Evolutionary conservation across 2,329 filamentous ascomycete genomes (phyloP).

Genomic region (Botrytis galanthina): DNA sequence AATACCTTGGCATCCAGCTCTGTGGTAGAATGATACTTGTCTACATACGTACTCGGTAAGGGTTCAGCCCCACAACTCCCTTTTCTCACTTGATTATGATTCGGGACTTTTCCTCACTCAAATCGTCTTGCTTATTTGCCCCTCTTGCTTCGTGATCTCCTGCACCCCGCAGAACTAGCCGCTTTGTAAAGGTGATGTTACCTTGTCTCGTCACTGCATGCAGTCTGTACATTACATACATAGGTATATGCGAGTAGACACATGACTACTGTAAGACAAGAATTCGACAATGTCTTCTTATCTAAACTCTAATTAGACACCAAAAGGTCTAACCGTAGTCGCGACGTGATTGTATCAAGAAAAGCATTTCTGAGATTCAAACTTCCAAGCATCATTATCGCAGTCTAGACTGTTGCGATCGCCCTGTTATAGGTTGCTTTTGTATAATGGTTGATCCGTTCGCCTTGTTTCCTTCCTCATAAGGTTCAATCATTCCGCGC

Average conservation of each 20-base stretch:
- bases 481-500: neutral
- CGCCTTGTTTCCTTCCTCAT: neutral
- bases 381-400: neutral
- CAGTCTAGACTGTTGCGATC: conserved; percentile 4
- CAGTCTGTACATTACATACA: neutral
- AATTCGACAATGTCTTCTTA: neutral
- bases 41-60: conserved; percentile 2
- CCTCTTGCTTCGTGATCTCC: conserved; percentile 11
- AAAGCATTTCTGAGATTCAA: neutral
- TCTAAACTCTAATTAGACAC: neutral
- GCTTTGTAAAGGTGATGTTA: neutral
- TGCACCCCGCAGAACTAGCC: conserved; percentile 13
- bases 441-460: neutral
- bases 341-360: neutral
- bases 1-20: neutral
- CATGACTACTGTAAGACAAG: neutral
- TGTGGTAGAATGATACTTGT: neutral
- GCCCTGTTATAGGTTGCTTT: neutral
- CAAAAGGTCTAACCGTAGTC: neutral
- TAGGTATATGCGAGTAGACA: neutral
- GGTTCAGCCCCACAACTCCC: neutral
- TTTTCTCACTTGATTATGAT: neutral
- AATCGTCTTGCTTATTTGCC: neutral
- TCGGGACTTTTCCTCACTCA: neutral
- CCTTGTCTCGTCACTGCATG: neutral